A percentile compares a stretch with the other conserved stretches of the same genome.
Conservation (phyloP, 2,329 filamentous ascomycete species). For the Pseudogymnoascus sp. region DNA sequence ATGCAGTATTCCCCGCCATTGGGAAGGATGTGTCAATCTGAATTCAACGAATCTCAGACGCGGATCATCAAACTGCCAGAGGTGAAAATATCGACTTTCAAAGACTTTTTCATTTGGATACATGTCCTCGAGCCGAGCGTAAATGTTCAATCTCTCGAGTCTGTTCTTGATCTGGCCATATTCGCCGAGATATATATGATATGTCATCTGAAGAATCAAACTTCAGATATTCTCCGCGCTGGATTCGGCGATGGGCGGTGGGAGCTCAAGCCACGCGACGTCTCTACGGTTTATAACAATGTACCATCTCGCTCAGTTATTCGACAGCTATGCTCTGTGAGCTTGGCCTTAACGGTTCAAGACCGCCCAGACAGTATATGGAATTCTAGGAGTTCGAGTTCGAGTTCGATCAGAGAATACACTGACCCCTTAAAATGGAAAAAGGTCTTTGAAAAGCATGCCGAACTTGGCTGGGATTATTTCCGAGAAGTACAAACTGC, state of each 20-base stretch:
- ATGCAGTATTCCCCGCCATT: background rate
- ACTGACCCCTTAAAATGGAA: too few species aligned
- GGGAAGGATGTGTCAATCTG: background rate
- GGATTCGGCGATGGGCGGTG: background rate
- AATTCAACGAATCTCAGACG: background rate
- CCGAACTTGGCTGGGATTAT: background rate
- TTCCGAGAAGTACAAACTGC: background rate
- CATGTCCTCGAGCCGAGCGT: conserved; percentile 11
- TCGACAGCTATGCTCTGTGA: too few species aligned
- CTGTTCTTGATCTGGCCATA: conserved; percentile 8
- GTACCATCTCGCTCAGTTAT: too few species aligned
- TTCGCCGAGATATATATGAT: conserved; percentile 11
- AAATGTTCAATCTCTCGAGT: background rate
- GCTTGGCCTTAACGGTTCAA: too few species aligned
- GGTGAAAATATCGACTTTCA: conserved; percentile 11
- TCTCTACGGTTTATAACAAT: too few species aligned
- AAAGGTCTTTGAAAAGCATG: too few species aligned
- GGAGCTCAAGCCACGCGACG: too few species aligned
- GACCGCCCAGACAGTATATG: too few species aligned
- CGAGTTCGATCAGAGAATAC: too few species aligned
- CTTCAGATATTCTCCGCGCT: conserved; percentile 9
- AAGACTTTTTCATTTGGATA: conserved; percentile 14
- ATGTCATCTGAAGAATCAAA: conserved; percentile 13
- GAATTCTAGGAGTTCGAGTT: too few species aligned
- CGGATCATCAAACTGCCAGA: conserved; percentile 7